phyloP scores from a whole-genome alignment of 2,329 filamentous ascomycete genomes.

The Coniochaeta sp. region DNA sequence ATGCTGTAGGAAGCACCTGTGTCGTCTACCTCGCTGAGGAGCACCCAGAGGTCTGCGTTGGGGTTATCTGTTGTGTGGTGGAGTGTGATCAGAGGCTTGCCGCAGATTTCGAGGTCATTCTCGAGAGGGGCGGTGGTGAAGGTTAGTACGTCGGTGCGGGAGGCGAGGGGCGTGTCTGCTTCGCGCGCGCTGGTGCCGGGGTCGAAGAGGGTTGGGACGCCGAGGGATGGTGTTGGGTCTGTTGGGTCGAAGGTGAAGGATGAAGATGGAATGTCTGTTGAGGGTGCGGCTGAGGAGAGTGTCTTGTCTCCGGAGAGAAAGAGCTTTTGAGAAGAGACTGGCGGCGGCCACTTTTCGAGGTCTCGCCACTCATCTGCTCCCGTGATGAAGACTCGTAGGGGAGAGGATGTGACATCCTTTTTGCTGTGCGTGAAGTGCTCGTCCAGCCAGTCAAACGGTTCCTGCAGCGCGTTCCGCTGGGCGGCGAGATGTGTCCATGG shows the following conservation, averaged over 20 bases:
- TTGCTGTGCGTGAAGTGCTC: background rate
- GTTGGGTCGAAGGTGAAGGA: slow-evolving; percentile 7
- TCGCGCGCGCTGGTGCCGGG: slow-evolving; percentile 1
- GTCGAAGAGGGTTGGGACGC: slow-evolving; percentile 8
- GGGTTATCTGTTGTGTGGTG: slow-evolving; percentile 3
- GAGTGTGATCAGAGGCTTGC: background rate
- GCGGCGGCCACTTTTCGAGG: background rate
- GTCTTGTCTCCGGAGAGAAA: background rate
- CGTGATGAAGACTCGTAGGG: background rate
- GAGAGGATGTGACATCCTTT: background rate
- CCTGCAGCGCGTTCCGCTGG: background rate
- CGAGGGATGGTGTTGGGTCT: slow-evolving; percentile 11
- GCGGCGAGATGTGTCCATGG: background rate
- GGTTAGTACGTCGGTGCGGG: background rate
- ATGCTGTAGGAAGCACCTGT: slow-evolving; percentile 13
- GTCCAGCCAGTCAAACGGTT: slow-evolving; percentile 1
- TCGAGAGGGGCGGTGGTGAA: slow-evolving; percentile 2
- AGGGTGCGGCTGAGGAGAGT: background rate
- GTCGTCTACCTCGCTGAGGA: background rate
- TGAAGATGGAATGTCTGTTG: background rate
- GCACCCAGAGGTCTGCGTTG: slow-evolving; percentile 4
- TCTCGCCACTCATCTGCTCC: slow-evolving; percentile 4
- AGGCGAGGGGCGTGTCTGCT: background rate
- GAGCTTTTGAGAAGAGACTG: background rate
- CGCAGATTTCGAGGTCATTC: slow-evolving; percentile 4